phyloP scores from a whole-genome alignment of 805 yeast genomes.

The Starmerella vaccinii region DNA sequence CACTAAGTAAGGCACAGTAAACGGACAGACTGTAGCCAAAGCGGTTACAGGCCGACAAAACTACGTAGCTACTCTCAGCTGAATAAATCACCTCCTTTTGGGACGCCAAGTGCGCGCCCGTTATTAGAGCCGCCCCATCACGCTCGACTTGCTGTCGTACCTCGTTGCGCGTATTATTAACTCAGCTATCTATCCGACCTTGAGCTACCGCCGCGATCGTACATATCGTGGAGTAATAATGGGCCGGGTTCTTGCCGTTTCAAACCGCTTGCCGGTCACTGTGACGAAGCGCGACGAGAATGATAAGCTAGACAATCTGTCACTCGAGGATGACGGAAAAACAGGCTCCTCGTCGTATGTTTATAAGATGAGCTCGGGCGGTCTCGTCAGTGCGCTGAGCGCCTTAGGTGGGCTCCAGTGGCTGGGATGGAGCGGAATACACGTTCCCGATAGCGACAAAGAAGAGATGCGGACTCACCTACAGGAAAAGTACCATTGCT shows the following conservation, averaged over 20 bases:
- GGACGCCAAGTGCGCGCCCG: neutral
- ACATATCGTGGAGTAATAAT: too few species aligned
- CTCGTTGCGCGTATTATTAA: slow-evolving; percentile 7
- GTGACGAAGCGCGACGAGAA: slow-evolving; percentile 35
- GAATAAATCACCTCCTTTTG: too few species aligned
- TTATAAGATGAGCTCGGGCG: slow-evolving; percentile 93
- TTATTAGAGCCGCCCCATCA: too few species aligned
- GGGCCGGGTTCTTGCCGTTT: slow-evolving; percentile 63
- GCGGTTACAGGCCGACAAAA: too few species aligned
- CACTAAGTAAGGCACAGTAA: too few species aligned
- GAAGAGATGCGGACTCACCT: slow-evolving; percentile 59
- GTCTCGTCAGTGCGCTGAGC: slow-evolving; percentile 88
- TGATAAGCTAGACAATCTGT: slow-evolving; percentile 1
- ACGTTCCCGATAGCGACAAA: slow-evolving; percentile 69
- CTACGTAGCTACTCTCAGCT: too few species aligned
- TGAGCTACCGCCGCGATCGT: too few species aligned
- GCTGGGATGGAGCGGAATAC: slow-evolving; percentile 96
- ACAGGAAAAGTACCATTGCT: slow-evolving; percentile 68
- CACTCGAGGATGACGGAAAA: slow-evolving; percentile 7
- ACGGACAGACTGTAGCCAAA: too few species aligned
- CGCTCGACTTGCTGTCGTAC: neutral
- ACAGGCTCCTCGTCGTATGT: slow-evolving; percentile 37
- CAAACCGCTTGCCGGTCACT: slow-evolving; percentile 82
- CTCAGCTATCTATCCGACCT: neutral
- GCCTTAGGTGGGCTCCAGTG: slow-evolving; percentile 73